Evolutionary conservation across 163 green algal genomes (phyloP).

Genomic region (Coccomyxa subellipsoidea): DNA sequence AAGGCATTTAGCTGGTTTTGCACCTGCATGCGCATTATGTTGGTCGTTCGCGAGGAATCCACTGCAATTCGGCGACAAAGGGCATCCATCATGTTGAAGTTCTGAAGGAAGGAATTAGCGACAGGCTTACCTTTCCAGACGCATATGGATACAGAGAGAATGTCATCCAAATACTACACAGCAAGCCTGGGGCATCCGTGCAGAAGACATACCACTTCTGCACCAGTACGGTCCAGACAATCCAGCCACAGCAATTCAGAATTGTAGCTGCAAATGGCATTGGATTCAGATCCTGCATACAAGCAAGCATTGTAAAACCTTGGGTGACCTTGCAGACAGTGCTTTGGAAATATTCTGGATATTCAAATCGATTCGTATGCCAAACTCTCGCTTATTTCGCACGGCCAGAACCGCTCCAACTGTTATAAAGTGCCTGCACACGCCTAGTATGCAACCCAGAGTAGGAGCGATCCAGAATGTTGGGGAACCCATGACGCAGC

Average conservation of each 20-base stretch:
- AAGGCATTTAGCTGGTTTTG: constrained; percentile 20
- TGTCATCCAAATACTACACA: constrained; percentile 22
- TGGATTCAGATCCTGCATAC: constrained; percentile 21
- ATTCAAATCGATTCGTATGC: background rate
- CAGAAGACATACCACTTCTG: constrained; percentile 24
- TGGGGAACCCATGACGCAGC: background rate
- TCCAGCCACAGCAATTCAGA: constrained; percentile 18
- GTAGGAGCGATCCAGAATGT: constrained; percentile 1
- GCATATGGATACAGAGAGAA: constrained; percentile 19
- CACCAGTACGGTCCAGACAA: constrained; percentile 16
- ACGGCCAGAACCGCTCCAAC: background rate
- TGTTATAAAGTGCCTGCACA: background rate
- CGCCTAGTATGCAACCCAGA: background rate
- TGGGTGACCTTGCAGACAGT: background rate
- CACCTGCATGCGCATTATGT: too few species aligned
- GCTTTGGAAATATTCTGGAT: background rate
- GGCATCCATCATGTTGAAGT: too few species aligned
- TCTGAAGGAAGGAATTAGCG: too few species aligned
- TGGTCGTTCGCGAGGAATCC: too few species aligned
- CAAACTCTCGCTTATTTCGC: background rate
- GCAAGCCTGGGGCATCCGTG: constrained; percentile 1
- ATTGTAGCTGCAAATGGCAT: constrained; percentile 19
- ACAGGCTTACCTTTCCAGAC: background rate
- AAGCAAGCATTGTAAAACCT: background rate
- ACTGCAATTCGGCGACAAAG: too few species aligned